These are phyloP conservation scores for Pestalotiopsis sp. DNA, from an alignment of 2,329 filamentous ascomycete genomes.

Conservation along the genomic window DNA sequence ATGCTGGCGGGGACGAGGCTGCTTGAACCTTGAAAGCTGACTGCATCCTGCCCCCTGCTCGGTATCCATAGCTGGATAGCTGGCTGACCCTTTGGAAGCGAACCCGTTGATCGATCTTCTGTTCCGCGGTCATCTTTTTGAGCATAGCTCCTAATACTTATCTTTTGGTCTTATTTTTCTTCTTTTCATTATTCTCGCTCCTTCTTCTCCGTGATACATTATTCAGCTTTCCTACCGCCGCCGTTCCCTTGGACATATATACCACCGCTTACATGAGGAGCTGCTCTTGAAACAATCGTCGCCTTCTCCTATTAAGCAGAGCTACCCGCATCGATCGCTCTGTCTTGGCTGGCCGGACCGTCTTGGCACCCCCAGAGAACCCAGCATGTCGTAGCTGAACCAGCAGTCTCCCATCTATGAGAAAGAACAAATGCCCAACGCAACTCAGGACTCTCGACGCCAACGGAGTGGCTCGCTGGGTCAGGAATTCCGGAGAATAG, in stretches of 20 bases:
- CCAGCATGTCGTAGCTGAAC: conserved; percentile 5
- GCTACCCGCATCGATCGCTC: background rate
- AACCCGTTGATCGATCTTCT: background rate
- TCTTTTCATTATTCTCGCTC: background rate
- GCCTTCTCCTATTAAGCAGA: background rate
- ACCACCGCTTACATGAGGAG: background rate
- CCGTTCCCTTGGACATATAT: background rate
- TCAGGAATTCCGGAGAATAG: background rate
- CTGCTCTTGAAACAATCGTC: background rate
- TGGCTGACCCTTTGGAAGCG: background rate
- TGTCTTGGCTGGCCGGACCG: background rate
- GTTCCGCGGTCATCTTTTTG: background rate
- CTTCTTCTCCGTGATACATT: background rate
- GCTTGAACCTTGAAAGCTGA: conserved; percentile 7
- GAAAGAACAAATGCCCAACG: background rate
- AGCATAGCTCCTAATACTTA: background rate
- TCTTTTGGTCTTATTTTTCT: background rate
- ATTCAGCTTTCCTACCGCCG: background rate
- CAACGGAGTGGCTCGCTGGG: background rate
- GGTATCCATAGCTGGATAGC: background rate
- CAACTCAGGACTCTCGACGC: background rate
- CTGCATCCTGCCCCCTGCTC: background rate
- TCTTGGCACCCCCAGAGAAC: background rate
- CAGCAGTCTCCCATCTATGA: background rate
- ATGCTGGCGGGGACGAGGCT: conserved; percentile 8